Evolutionary conservation across 2,329 filamentous ascomycete species (phyloP), one percentile per base, ranked within the genome.

Genomic region (Curvularia eragrostidis): DNA sequence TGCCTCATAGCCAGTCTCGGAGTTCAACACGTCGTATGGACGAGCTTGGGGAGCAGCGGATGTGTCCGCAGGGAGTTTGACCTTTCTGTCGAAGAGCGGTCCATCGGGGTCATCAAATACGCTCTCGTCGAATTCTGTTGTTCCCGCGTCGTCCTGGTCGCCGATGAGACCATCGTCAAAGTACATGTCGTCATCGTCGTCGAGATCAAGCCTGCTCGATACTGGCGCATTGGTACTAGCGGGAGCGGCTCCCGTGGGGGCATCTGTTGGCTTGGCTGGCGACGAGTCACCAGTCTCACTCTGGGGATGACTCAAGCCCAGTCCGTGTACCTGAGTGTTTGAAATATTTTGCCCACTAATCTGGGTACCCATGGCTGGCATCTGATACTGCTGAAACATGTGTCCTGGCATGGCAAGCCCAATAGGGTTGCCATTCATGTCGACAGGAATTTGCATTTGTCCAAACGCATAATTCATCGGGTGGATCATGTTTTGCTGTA

Each of bases 91-190:
- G 30, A 73, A 77, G 6, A 78, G 53, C 8, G 71, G 76, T 19
- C 73, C 68, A n/a, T 67, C 54, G 2, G 77, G 77, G 52, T 87
- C 82, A 63, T 92, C 89, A 68, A 92, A 91, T 13, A 91, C 83
- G 5, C 87, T 89, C 71, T 92, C 89, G 59, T 92, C 89, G 71
- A 92, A 91, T 1, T 83, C 80, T 0, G 80, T 78, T 1, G 81
- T 81, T 26, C 88, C 84, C 5, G 74, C 69, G 8, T 67, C 71
- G 18, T 81, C 82, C 68, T 85, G 75, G 56, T 82, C 83, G 48
- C 84, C 82, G 13, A 83, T 81, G 64, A 86, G 75, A 2, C 87
- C 88, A 68, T 87, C 87, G 61, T 90, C 87, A 68, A 89, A 91
- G 71, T 91, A 91, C 28, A 91, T 78, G 62, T 91, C 89, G 34